A percentile compares a stretch with the other conserved stretches of the same genome.
These are phyloP conservation scores for Saccharomycopsis javanensis DNA, from an alignment of 805 yeast species.

Conservation along the genomic window DNA sequence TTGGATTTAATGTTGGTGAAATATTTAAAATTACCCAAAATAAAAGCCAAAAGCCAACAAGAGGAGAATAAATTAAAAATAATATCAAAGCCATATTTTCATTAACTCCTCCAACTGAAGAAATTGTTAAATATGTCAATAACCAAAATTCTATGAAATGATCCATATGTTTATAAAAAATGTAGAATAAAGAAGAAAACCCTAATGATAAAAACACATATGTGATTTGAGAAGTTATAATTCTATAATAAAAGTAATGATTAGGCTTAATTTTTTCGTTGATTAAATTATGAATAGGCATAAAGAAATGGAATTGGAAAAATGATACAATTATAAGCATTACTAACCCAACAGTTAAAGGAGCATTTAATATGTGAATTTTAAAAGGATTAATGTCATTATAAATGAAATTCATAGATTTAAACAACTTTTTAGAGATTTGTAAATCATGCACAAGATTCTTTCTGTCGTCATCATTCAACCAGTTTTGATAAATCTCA, in stretches of 20 bases:
- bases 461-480: background rate
- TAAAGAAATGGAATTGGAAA: slow-evolving; percentile 54
- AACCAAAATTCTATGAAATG: slow-evolving; percentile 67
- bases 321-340: slow-evolving; percentile 58
- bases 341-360: slow-evolving; percentile 60
- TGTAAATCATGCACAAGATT: background rate
- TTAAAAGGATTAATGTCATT: slow-evolving; percentile 41
- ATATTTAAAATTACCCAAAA: slow-evolving; percentile 42
- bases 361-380: slow-evolving; percentile 45
- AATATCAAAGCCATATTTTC: slow-evolving; percentile 46
- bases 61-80: slow-evolving; percentile 46
- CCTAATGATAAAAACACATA: slow-evolving; percentile 46
- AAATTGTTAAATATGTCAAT: slow-evolving; percentile 47
- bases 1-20: slow-evolving; percentile 51
- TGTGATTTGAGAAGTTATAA: slow-evolving; percentile 35
- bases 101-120: slow-evolving; percentile 58
- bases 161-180: slow-evolving; percentile 45
- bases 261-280: slow-evolving; percentile 30
- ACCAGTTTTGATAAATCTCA: slow-evolving; percentile 10
- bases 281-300: slow-evolving; percentile 36
- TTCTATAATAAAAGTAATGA: slow-evolving; percentile 41
- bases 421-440: slow-evolving; percentile 8
- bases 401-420: slow-evolving; percentile 10
- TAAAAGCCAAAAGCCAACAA: slow-evolving; percentile 37
- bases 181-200: slow-evolving; percentile 34